Evolutionary conservation across 2,329 filamentous ascomycete species (phyloP).

Genomic region (Phialocephala sp.): DNA sequence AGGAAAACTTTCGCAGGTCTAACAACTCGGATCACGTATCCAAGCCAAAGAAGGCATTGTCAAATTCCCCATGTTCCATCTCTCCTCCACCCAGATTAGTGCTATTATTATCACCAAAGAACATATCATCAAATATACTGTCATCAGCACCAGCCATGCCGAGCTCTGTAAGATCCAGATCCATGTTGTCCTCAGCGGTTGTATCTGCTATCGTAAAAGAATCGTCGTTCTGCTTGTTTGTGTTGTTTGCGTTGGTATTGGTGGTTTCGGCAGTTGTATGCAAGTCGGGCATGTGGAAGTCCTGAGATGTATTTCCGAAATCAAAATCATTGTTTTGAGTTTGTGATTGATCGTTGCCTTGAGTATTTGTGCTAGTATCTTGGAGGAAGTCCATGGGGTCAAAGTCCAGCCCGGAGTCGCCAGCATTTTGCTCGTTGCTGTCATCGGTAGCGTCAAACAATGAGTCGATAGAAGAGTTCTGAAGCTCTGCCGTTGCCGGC

Average conservation of each 20-base stretch:
- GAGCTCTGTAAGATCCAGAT: slow-evolving; percentile 57
- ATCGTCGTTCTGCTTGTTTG: slow-evolving; percentile 34
- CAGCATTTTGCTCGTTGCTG: slow-evolving; percentile 25
- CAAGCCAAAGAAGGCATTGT: slow-evolving; percentile 40
- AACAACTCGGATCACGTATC: slow-evolving; percentile 6
- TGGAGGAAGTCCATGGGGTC: slow-evolving; percentile 39
- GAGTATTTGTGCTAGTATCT: slow-evolving; percentile 23
- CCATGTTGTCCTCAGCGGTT: slow-evolving; percentile 39
- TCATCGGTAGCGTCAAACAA: slow-evolving; percentile 38
- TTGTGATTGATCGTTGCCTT: slow-evolving; percentile 32
- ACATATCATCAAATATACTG: slow-evolving; percentile 42
- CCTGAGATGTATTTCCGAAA: slow-evolving; percentile 45
- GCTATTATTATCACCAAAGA: slow-evolving; percentile 34
- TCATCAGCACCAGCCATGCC: slow-evolving; percentile 48
- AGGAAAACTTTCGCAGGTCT: background rate
- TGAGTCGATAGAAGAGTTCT: slow-evolving; percentile 38
- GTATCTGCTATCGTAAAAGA: slow-evolving; percentile 30
- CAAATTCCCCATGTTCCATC: slow-evolving; percentile 40
- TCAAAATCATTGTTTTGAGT: slow-evolving; percentile 40
- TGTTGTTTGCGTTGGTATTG: slow-evolving; percentile 20
- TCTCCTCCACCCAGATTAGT: slow-evolving; percentile 32
- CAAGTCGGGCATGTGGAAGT: slow-evolving; percentile 47
- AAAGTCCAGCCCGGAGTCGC: slow-evolving; percentile 34
- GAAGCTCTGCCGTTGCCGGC: slow-evolving; percentile 27
- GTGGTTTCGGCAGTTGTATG: slow-evolving; percentile 30